phyloP scores from a whole-genome alignment of 306 rosid species.

The Clitoria ternatea region DNA sequence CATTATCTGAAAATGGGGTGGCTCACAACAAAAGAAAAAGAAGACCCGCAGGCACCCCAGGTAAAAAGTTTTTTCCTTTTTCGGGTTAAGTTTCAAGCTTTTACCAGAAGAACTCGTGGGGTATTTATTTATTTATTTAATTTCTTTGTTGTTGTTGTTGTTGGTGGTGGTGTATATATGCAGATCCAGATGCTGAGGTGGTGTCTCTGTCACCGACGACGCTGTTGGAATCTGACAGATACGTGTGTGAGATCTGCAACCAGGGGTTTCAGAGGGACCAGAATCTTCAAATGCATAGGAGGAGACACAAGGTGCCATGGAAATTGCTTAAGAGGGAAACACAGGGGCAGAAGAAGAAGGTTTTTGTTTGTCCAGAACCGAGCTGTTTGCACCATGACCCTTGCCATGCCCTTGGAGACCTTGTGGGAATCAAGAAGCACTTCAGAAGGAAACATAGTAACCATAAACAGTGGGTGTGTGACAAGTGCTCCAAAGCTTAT shows the following conservation, averaged over 20 bases:
- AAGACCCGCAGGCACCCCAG: conserved; percentile 99
- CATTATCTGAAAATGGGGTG: conserved; percentile 49
- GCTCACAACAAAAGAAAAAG: conserved; percentile 73
- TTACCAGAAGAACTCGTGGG: neutral
- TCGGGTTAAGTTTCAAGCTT: neutral
- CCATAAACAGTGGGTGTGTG: conserved; percentile 95
- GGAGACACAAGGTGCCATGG: conserved; percentile 96
- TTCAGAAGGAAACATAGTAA: conserved; percentile 84
- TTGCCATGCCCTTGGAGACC: conserved; percentile 88
- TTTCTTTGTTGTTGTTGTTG: neutral
- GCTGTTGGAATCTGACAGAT: conserved; percentile 76
- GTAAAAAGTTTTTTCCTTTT: conserved; percentile 30
- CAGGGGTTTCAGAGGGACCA: conserved; percentile 97
- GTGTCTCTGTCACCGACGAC: conserved; percentile 91
- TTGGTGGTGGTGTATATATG: neutral
- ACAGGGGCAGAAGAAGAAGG: conserved; percentile 65
- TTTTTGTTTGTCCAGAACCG: conserved; percentile 89
- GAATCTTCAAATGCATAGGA: conserved; percentile 94
- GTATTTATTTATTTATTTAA: neutral
- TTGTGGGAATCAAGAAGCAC: conserved; percentile 92
- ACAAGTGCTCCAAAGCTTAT: conserved; percentile 80
- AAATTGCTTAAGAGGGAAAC: conserved; percentile 65
- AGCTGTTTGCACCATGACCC: conserved; percentile 89
- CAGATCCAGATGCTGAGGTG: conserved; percentile 97
- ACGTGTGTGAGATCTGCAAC: conserved; percentile 98